phyloP scores from a whole-genome alignment of 495 filamentous ascomycete species.

The Tetracladium setigerum region DNA sequence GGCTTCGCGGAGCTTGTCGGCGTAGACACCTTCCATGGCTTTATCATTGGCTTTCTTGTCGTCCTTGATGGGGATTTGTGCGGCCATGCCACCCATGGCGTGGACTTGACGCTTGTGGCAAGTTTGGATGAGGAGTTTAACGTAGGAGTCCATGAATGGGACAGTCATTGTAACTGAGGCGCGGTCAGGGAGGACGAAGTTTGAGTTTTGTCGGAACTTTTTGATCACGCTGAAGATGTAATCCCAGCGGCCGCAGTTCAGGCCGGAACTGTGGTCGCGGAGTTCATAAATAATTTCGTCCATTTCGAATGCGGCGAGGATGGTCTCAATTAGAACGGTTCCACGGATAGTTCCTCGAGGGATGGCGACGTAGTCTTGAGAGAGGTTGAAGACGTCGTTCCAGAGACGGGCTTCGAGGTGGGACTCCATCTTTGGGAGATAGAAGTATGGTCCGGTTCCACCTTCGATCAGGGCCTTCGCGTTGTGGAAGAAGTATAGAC shows the following conservation, averaged over 20 bases:
- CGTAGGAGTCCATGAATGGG: constrained; percentile 97
- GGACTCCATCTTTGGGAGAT: constrained; percentile 99
- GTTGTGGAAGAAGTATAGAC: constrained; percentile 99
- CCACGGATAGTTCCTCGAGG: constrained; percentile 87
- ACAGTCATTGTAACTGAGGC: constrained; percentile 93
- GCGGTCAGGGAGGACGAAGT: constrained; percentile 91
- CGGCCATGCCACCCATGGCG: constrained; percentile 99
- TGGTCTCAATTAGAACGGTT: constrained; percentile 97
- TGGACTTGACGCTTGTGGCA: constrained; percentile 94
- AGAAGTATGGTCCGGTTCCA: constrained; percentile 93
- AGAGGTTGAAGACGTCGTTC: constrained; percentile 98
- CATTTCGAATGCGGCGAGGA: constrained; percentile 99
- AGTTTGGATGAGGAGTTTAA: constrained; percentile 93
- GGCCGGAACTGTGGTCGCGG: constrained; percentile 88
- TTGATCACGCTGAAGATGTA: constrained; percentile 99
- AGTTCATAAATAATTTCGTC: constrained; percentile 99
- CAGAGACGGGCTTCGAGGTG: constrained; percentile 95
- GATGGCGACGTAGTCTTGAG: constrained; percentile 86
- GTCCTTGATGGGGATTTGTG: constrained; percentile 97
- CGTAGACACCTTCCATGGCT: constrained; percentile 88
- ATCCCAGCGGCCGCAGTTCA: constrained; percentile 99
- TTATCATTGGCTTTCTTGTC: constrained; percentile 82
- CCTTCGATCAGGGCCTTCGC: constrained; percentile 78
- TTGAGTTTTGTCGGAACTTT: constrained; percentile 92
- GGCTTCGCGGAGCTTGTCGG: constrained; percentile 95